A percentile compares a stretch with the other conserved stretches of the same genome.
Conservation (phyloP, 257 asterid species). For the Orobanche coerulescens region DNA sequence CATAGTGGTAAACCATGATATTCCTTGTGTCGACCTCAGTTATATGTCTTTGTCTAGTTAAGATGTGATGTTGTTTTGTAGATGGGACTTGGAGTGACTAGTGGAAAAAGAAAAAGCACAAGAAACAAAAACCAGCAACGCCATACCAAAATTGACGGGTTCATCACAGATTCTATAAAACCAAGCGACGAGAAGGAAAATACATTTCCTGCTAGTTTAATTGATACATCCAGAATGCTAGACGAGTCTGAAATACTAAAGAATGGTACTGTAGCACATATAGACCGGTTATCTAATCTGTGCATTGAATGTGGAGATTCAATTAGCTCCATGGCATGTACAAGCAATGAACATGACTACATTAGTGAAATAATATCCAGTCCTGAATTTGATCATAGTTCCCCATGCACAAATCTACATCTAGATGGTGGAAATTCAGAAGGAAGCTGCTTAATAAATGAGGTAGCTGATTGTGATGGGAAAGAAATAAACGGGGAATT, state of each 20-base stretch:
- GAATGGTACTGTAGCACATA: slow-evolving; percentile 23
- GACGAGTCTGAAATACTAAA: slow-evolving; percentile 28
- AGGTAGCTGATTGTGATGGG: slow-evolving; percentile 20
- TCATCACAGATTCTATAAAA: slow-evolving; percentile 21
- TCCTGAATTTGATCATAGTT: slow-evolving; percentile 20
- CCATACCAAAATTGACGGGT: slow-evolving; percentile 20
- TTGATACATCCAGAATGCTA: slow-evolving; percentile 23
- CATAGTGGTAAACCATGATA: too few relatives aligned
- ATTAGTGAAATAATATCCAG: neutral
- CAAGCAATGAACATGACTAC: slow-evolving; percentile 22
- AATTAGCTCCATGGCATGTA: slow-evolving; percentile 26
- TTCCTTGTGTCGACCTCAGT: neutral
- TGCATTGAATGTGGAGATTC: slow-evolving; percentile 33
- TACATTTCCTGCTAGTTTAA: slow-evolving; percentile 27
- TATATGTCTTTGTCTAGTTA: neutral
- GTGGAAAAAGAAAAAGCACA: slow-evolving; percentile 38
- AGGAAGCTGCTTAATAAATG: slow-evolving; percentile 36
- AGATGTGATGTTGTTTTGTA: slow-evolving; percentile 26
- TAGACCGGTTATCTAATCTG: slow-evolving; percentile 22
- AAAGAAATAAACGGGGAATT: slow-evolving; percentile 22
- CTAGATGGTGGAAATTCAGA: slow-evolving; percentile 23
- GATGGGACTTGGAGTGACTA: slow-evolving; percentile 33
- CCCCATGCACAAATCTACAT: slow-evolving; percentile 19
- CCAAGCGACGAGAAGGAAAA: slow-evolving; percentile 30
- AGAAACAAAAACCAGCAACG: slow-evolving; percentile 31